Percentiles rank a stretch among this genome's conserved stretches.
Evolutionary conservation across 208 protist species (phyloP).

Genomic region (Entamoeba histolytica): DNA sequence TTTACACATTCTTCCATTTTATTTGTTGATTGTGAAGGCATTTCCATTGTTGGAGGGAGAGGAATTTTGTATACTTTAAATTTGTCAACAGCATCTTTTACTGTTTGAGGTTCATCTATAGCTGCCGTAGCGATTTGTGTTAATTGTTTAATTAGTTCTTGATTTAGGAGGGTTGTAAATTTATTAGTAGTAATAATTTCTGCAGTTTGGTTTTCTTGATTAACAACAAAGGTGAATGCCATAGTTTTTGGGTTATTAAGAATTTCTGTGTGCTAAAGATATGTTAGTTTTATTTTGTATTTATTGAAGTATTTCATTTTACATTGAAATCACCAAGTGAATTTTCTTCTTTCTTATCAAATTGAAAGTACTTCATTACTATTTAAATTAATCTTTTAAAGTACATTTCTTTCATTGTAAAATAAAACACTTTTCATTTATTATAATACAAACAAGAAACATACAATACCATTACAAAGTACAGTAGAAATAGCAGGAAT

Average conservation of each 20-base stretch:
- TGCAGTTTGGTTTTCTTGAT: neutral
- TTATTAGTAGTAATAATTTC: neutral
- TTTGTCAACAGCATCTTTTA: neutral
- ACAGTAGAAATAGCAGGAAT: neutral
- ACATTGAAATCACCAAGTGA: too few relatives aligned
- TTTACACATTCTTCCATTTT: neutral
- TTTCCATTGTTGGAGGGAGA: neutral
- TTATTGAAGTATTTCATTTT: too few relatives aligned
- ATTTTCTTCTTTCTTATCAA: too few relatives aligned
- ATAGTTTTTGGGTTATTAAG: neutral
- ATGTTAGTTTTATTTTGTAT: too few relatives aligned
- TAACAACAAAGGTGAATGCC: neutral
- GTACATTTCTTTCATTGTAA: too few relatives aligned
- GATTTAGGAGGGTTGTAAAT: neutral
- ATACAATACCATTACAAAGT: neutral
- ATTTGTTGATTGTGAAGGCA: neutral
- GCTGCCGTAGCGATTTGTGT: neutral
- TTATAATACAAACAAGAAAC: neutral
- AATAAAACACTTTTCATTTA: too few relatives aligned
- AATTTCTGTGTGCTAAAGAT: neutral
- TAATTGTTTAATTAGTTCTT: neutral
- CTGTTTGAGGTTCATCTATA: neutral
- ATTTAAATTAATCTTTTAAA: too few relatives aligned
- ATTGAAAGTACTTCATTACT: too few relatives aligned
- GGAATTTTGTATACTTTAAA: neutral